A percentile compares a stretch with the other conserved stretches of the same genome.
Conservation (phyloP, 306 rosid species). For the Parietaria judaica region DNA sequence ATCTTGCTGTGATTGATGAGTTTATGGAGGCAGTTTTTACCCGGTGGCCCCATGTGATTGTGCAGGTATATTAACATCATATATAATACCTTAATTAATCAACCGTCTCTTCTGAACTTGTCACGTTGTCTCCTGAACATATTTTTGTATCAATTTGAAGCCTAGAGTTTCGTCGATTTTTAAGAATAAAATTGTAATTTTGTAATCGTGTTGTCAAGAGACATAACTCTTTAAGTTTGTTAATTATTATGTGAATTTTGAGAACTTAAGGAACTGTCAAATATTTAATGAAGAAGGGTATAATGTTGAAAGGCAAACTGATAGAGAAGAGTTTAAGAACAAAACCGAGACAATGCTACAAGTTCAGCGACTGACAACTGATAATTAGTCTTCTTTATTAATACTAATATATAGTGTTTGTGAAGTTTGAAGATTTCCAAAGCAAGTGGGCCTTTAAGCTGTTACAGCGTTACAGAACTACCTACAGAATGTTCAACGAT, state of each 20-base stretch:
- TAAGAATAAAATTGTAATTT: too few species aligned
- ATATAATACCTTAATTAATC: conserved; percentile 4
- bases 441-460: conserved; percentile 99
- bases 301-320: too few species aligned
- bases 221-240: too few species aligned
- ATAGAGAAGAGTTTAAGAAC: too few species aligned
- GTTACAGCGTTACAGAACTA: conserved; percentile 84
- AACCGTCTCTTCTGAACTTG: neutral
- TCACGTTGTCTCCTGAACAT: neutral
- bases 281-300: too few species aligned
- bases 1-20: conserved; percentile 81
- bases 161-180: neutral
- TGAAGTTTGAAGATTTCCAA: conserved; percentile 97
- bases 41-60: conserved; percentile 98
- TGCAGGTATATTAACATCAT: conserved; percentile 54
- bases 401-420: conserved; percentile 14
- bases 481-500: conserved; percentile 95
- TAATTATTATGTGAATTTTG: too few species aligned
- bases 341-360: too few species aligned
- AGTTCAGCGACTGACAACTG: too few species aligned
- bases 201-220: too few species aligned
- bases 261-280: too few species aligned
- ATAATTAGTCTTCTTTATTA: too few species aligned
- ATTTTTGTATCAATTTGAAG: neutral
- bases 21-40: conserved; percentile 97